A percentile compares a stretch with the other conserved stretches of the same genome.
Conservation (phyloP, 768 basidiomycete species). For the Calvatia gigantea region DNA sequence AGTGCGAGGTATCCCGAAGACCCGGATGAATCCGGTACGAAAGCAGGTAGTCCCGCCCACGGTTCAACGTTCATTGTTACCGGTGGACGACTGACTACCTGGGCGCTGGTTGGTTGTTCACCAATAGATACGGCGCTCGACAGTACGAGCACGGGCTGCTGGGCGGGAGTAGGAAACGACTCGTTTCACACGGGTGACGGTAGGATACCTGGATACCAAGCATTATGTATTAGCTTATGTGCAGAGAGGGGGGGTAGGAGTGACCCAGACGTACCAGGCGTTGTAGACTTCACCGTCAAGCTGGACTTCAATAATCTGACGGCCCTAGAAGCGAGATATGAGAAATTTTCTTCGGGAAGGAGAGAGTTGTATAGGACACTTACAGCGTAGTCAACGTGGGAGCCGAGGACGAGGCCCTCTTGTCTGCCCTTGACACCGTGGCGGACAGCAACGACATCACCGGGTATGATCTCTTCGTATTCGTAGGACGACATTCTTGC, state of each 20-base stretch:
- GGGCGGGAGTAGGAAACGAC: slow-evolving; percentile 57
- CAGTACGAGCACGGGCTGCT: slow-evolving; percentile 41
- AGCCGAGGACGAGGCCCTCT: slow-evolving; percentile 80
- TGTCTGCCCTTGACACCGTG: slow-evolving; percentile 58
- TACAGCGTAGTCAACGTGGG: slow-evolving; percentile 68
- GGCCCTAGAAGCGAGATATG: slow-evolving; percentile 46
- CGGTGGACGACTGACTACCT: not conserved
- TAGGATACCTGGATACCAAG: slow-evolving; percentile 54
- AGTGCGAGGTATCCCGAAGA: not conserved
- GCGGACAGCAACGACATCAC: slow-evolving; percentile 78
- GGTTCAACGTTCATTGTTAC: not conserved
- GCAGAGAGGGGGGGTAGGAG: not conserved
- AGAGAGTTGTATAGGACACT: slow-evolving; percentile 24
- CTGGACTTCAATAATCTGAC: slow-evolving; percentile 80
- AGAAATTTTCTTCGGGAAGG: slow-evolving; percentile 2
- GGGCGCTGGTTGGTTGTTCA: slow-evolving; percentile 28
- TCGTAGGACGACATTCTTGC: slow-evolving; percentile 18
- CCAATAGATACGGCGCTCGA: slow-evolving; percentile 79
- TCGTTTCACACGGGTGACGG: slow-evolving; percentile 73
- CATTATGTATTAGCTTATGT: not conserved
- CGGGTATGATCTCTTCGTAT: slow-evolving; percentile 44
- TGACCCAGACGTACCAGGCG: slow-evolving; percentile 56
- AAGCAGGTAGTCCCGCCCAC: not conserved
- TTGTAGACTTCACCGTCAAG: slow-evolving; percentile 71
- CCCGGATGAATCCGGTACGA: slow-evolving; percentile 7